A percentile compares a stretch with the other conserved stretches of the same genome.
Conservation (phyloP, 2,329 filamentous ascomycete species). For the Rhynchosporium agropyri region DNA sequence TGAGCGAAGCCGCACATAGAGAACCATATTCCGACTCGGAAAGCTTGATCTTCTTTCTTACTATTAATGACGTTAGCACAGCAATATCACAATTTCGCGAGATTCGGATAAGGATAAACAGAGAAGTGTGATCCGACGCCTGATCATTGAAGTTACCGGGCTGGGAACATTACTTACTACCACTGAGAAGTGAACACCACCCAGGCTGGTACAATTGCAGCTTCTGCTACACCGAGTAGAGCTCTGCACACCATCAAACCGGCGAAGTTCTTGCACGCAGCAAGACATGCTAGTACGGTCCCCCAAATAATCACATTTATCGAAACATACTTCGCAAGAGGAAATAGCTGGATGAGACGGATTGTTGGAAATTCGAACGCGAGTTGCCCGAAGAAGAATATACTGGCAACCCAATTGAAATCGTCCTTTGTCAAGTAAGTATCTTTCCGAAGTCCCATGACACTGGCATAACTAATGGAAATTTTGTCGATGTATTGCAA, state of each 20-base stretch:
- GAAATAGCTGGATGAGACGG: conserved; percentile 30
- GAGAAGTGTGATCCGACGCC: no score
- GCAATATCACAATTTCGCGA: no score
- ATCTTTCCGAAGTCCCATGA: conserved; percentile 32
- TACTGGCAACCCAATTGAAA: conserved; percentile 30
- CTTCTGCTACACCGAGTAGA: conserved; percentile 56
- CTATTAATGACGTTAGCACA: no score
- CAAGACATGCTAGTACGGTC: conserved; percentile 51
- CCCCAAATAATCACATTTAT: conserved; percentile 34
- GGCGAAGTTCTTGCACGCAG: conserved; percentile 52
- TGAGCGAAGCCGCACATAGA: conserved; percentile 31
- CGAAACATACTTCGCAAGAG: conserved; percentile 26
- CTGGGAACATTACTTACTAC: conserved; percentile 42
- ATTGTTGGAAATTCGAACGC: conserved; percentile 38
- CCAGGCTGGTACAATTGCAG: conserved; percentile 54
- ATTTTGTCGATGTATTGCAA: conserved; percentile 33
- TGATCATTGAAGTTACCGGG: no score
- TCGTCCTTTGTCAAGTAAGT: conserved; percentile 34
- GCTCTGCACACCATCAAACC: conserved; percentile 53
- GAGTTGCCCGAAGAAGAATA: conserved; percentile 25
- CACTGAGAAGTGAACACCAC: conserved; percentile 58
- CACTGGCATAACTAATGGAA: conserved; percentile 28
- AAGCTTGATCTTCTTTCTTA: conserved; percentile 56
- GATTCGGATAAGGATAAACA: no score
- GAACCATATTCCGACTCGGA: conserved; percentile 47